Conservation (phyloP, 257 asterid species). For the Mitragyna speciosa region DNA sequence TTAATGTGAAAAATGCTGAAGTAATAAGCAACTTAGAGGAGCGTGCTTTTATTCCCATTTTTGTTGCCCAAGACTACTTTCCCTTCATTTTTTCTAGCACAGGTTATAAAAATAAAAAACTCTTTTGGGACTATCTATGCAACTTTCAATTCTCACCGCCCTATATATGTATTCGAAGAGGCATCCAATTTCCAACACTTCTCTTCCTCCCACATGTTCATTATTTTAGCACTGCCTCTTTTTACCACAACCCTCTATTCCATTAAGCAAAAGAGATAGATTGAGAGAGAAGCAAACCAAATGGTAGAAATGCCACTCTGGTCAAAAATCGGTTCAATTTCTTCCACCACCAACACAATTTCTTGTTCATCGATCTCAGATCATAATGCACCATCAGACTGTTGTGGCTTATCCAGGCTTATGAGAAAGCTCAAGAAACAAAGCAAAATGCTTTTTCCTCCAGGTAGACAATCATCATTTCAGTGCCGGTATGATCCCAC, state of each 20-base stretch:
- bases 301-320: slow-evolving; percentile 39
- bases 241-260: slow-evolving; percentile 3
- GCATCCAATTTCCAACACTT: slow-evolving; percentile 1
- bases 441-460: slow-evolving; percentile 39
- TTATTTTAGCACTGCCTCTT: neutral
- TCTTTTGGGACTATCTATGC: neutral
- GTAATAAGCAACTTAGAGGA: neutral
- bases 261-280: neutral
- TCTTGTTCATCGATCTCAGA: slow-evolving; percentile 4
- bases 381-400: slow-evolving; percentile 18
- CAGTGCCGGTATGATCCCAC: slow-evolving; percentile 70
- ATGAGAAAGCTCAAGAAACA: slow-evolving; percentile 56
- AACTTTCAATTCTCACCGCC: slow-evolving; percentile 13
- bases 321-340: slow-evolving; percentile 30
- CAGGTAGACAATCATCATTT: slow-evolving; percentile 48
- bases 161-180: slow-evolving; percentile 6
- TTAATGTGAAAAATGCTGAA: neutral
- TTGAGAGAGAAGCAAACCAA: slow-evolving; percentile 24
- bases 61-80: neutral
- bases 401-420: slow-evolving; percentile 55
- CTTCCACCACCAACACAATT: slow-evolving; percentile 11
- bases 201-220: neutral
- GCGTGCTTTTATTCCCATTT: neutral
- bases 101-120: neutral
- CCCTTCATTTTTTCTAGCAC: neutral